Conservation (phyloP, 1,139 yeast species). For the Yamadazyma epiphylla region DNA sequence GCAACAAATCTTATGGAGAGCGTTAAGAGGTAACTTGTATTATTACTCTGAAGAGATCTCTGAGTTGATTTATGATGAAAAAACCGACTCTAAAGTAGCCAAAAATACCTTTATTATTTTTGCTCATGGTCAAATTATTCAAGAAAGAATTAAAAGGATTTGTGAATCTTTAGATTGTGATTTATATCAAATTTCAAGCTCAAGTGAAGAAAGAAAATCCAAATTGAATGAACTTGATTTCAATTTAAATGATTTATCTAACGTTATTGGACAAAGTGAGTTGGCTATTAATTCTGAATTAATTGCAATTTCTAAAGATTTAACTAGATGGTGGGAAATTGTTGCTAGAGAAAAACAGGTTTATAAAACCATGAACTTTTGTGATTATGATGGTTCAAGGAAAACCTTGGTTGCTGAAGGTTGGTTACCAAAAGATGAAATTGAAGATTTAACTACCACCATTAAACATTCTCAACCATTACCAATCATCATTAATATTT, state of each 20-base stretch:
- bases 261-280: conserved; percentile 52
- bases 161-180: conserved; percentile 47
- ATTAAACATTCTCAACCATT: conserved; percentile 31
- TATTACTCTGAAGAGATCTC: conserved; percentile 67
- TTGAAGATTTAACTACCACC: conserved; percentile 31
- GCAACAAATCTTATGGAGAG: conserved; percentile 91
- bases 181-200: conserved; percentile 34
- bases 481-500: conserved; percentile 67
- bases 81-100: conserved; percentile 26
- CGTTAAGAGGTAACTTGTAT: conserved; percentile 82
- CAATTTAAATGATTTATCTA: conserved; percentile 54
- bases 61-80: conserved; percentile 41
- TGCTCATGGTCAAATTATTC: conserved; percentile 40
- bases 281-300: conserved; percentile 65
- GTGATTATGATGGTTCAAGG: conserved; percentile 64
- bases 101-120: conserved; percentile 45
- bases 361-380: conserved; percentile 60
- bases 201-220: conserved; percentile 28
- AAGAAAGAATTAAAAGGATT: conserved; percentile 38
- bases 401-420: conserved; percentile 71
- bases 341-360: conserved; percentile 70
- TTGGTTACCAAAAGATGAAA: conserved; percentile 70
- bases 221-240: conserved; percentile 55
- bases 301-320: conserved; percentile 67
- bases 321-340: conserved; percentile 67